Evolutionary conservation across 352 stramenopile genomes (phyloP), one percentile per base, ranked within the genome.

Genomic region (Globisporangium spinosum): DNA sequence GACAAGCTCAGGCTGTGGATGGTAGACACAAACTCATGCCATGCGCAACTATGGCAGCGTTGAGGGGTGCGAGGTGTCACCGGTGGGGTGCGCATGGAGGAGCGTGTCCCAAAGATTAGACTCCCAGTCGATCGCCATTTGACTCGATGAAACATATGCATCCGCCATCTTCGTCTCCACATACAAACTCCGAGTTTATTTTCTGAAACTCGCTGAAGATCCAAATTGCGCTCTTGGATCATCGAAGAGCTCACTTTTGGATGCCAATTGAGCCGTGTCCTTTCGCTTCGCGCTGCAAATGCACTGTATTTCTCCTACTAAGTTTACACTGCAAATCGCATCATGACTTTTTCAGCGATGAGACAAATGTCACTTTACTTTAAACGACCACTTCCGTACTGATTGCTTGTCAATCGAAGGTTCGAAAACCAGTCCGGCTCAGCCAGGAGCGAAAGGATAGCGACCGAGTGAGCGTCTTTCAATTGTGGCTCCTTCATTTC

Each of bases 401-500:
- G 9, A 2, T 61, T 45, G 29, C 55, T 47, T 20, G 29, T 61
- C 55, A 61, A 47, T 61, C 56, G 56, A 61, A 45, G 55, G 17
- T 61, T 45, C 55, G 15, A 47, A 57, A 57, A 27, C 15, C 17
- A 12, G 40, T 49, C 15, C 40, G 13, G 54, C 17, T 22, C 40
- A 22, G 54, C 17, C 34, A 20, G 35, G 55, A 43, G 55, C 3
- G 23, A 32, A 45, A 60, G 55, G 55, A 60, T 60, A 32, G 15
- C 13, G 6, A 12, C 25, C 6, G 25, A 32, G 25, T 25, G 29
- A 47, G 56, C 56, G 32, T 62, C 56, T 62, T 29, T 35, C 56
- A 10, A 49, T 62, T 47, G 56, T 47, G 56, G 22, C 32, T 62
- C 56, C 32, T 62, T 62, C 56, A 47, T 62, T 49, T 49, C 56